These are phyloP conservation scores for Xeromyces bisporus DNA, from an alignment of 495 filamentous ascomycete species.

Conservation along the genomic window DNA sequence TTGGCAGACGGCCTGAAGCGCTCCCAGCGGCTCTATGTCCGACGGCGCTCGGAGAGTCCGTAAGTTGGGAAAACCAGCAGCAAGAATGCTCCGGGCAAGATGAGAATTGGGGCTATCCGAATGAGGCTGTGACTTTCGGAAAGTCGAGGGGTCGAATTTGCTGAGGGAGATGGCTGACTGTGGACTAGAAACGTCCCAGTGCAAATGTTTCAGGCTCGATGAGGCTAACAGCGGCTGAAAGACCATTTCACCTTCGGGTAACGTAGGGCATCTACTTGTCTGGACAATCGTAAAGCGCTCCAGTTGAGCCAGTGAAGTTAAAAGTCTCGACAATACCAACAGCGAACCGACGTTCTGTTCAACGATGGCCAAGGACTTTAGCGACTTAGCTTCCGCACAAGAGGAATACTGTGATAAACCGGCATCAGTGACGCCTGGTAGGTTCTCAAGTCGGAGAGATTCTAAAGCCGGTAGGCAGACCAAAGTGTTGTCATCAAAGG, in stretches of 20 bases:
- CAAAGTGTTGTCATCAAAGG: constrained; percentile 57
- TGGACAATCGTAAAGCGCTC: constrained; percentile 57
- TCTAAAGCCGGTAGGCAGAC: constrained; percentile 53
- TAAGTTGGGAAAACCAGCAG: constrained; percentile 54
- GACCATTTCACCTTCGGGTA: constrained; percentile 41
- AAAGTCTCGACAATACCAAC: constrained; percentile 55
- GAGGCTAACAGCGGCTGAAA: constrained; percentile 58
- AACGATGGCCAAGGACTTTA: constrained; percentile 45
- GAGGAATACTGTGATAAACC: constrained; percentile 62
- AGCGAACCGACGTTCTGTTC: constrained; percentile 50
- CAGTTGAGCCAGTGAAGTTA: constrained; percentile 46
- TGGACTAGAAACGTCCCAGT: constrained; percentile 62
- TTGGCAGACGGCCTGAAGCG: constrained; percentile 52
- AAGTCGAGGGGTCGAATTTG: constrained; percentile 23
- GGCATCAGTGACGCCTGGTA: constrained; percentile 58
- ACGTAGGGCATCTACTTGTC: constrained; percentile 35
- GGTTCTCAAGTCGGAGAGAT: constrained; percentile 56
- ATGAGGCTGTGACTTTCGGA: constrained; percentile 18
- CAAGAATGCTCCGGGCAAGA: constrained; percentile 54
- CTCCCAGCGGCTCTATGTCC: constrained; percentile 48
- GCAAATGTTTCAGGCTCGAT: constrained; percentile 44
- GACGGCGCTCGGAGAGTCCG: constrained; percentile 51
- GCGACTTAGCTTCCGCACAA: constrained; percentile 33
- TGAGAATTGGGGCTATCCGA: constrained; percentile 45
- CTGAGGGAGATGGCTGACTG: constrained; percentile 24